phyloP scores from a whole-genome alignment of 2,329 filamentous ascomycete species.

The Fusarium sp. region DNA sequence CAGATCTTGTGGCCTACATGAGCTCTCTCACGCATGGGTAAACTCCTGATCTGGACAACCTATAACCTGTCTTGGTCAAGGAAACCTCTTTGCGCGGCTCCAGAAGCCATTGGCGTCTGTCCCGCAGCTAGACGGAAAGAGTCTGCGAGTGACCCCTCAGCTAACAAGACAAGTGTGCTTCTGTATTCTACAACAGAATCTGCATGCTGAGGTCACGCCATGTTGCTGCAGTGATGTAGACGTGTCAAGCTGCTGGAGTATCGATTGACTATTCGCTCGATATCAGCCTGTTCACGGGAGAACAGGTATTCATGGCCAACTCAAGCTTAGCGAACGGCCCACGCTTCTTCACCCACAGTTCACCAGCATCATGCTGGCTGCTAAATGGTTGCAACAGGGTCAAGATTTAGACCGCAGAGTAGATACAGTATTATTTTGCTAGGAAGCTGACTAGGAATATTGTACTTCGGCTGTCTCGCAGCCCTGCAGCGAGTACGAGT shows the following conservation, averaged over 20 bases:
- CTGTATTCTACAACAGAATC: background rate
- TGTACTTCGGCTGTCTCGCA: constrained; percentile 8
- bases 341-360: constrained; percentile 20
- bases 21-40: constrained; percentile 13
- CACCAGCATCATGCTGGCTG: constrained; percentile 19
- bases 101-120: constrained; percentile 29
- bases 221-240: constrained; percentile 36
- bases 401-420: constrained; percentile 25
- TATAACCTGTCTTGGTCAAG: constrained; percentile 15
- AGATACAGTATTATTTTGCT: constrained; percentile 24
- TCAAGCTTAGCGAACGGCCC: constrained; percentile 27
- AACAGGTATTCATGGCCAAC: constrained; percentile 25
- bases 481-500: constrained; percentile 8
- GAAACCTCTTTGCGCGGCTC: constrained; percentile 14
- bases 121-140: background rate
- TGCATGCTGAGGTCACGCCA: constrained; percentile 34
- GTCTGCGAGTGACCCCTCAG: constrained; percentile 31
- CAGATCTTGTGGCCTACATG: constrained; percentile 25
- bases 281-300: constrained; percentile 17
- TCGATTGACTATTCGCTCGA: constrained; percentile 25
- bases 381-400: constrained; percentile 12
- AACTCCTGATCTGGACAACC: constrained; percentile 27
- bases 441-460: constrained; percentile 18
- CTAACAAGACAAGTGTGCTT: constrained; percentile 19
- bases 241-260: constrained; percentile 23